phyloP scores from a whole-genome alignment of 2,329 filamentous ascomycete genomes.

The Diplodia mutila region DNA sequence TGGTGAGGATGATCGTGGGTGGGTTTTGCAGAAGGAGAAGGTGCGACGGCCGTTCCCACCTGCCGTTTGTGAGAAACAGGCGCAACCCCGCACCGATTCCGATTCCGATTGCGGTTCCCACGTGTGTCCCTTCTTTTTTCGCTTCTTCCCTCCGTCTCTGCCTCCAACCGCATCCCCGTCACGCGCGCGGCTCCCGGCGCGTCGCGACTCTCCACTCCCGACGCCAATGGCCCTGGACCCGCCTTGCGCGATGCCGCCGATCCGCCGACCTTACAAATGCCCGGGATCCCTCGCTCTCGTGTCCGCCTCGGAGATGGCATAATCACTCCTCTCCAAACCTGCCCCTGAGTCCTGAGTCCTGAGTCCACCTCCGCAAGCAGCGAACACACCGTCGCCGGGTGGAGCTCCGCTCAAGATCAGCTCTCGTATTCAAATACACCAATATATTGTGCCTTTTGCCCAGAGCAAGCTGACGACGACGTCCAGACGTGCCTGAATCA shows the following conservation, averaged over 20 bases:
- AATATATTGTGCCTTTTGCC: background rate
- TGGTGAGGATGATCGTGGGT: background rate
- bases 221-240: background rate
- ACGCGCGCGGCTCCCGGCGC: background rate
- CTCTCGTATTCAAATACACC: conserved; percentile 4
- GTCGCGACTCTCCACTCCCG: background rate
- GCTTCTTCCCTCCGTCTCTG: background rate
- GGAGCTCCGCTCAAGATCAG: background rate
- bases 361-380: background rate
- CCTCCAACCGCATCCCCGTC: background rate
- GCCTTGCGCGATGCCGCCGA: background rate
- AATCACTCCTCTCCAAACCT: background rate
- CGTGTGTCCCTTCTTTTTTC: background rate
- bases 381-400: background rate
- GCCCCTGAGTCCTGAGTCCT: conserved; percentile 16
- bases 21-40: background rate
- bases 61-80: background rate
- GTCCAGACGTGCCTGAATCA: background rate
- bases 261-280: background rate
- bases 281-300: background rate
- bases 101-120: no score
- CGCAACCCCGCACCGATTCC: background rate
- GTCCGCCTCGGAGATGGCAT: background rate
- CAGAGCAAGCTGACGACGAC: background rate
- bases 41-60: background rate